Percentiles rank a stretch among this genome's conserved stretches.
These are phyloP conservation scores for Fusarium irregulare DNA, from an alignment of 2,329 filamentous ascomycete species.

Conservation along the genomic window DNA sequence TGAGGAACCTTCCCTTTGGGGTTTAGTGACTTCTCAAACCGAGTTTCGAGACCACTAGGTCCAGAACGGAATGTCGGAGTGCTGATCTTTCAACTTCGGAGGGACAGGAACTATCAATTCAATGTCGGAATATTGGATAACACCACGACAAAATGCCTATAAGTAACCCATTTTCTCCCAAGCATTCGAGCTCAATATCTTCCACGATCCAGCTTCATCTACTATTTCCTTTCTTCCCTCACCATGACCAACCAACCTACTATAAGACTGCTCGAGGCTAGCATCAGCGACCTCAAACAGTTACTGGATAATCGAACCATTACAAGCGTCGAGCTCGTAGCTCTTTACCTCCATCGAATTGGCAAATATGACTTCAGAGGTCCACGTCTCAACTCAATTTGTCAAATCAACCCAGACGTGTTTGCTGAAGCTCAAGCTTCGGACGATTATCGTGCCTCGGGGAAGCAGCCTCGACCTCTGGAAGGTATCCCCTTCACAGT, in stretches of 20 bases:
- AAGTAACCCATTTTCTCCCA: neutral
- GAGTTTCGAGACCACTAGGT: too few species aligned
- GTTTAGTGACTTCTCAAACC: neutral
- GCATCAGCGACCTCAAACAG: neutral
- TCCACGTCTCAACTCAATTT: constrained; percentile 44
- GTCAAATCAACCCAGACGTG: constrained; percentile 41
- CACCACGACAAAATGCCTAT: neutral
- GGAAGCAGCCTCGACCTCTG: constrained; percentile 44
- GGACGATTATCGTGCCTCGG: constrained; percentile 42
- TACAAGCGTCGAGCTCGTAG: constrained; percentile 46
- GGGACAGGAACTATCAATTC: neutral
- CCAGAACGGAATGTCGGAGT: neutral
- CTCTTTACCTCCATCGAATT: constrained; percentile 45
- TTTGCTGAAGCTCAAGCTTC: constrained; percentile 48
- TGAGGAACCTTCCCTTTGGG: neutral
- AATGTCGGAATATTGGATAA: neutral
- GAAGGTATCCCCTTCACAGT: constrained; percentile 69
- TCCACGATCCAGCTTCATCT: rapidly evolving
- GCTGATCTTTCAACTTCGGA: neutral
- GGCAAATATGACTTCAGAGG: constrained; percentile 44
- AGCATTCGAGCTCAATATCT: rapidly evolving
- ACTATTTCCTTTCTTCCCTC: rapidly evolving
- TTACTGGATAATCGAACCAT: constrained; percentile 28
- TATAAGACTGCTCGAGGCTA: neutral
- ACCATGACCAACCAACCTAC: neutral